phyloP scores from a whole-genome alignment of 768 basidiomycete species.

The Rhodotorula toruloides region DNA sequence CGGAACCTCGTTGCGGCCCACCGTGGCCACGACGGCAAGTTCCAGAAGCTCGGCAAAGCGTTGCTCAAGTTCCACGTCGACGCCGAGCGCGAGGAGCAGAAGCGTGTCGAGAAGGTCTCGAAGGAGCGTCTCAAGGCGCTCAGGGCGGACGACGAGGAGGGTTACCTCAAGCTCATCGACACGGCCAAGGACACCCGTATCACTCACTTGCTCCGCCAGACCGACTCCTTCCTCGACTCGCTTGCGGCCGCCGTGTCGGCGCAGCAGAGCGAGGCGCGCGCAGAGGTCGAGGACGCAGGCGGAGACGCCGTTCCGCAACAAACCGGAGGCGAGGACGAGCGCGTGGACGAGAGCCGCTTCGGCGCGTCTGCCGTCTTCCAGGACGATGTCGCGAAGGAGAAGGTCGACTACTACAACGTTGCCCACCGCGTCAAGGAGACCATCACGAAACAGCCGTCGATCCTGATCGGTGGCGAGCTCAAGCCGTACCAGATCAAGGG shows the following conservation, averaged over 20 bases:
- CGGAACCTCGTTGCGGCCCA: slow-evolving; percentile 65
- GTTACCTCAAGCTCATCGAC: slow-evolving; percentile 98
- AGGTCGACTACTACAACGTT: slow-evolving; percentile 93
- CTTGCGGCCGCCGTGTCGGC: slow-evolving; percentile 87
- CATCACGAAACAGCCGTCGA: slow-evolving; percentile 66
- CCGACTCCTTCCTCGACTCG: slow-evolving; percentile 88
- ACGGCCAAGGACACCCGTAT: slow-evolving; percentile 99
- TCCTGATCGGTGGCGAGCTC: slow-evolving; percentile 77
- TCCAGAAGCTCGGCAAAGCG: slow-evolving; percentile 62
- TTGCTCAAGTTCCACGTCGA: slow-evolving; percentile 77
- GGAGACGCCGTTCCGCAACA: slow-evolving; percentile 24
- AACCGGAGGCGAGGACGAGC: slow-evolving; percentile 28
- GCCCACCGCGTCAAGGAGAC: slow-evolving; percentile 89
- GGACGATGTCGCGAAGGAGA: slow-evolving; percentile 56
- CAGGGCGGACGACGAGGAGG: slow-evolving; percentile 97
- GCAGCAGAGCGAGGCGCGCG: slow-evolving; percentile 74
- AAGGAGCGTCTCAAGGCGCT: slow-evolving; percentile 98
- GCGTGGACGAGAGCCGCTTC: slow-evolving; percentile 76
- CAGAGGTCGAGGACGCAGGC: slow-evolving; percentile 44
- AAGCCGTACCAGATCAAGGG: slow-evolving; percentile 69
- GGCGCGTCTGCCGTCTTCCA: slow-evolving; percentile 60
- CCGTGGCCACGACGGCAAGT: slow-evolving; percentile 55
- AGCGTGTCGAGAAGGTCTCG: slow-evolving; percentile 85
- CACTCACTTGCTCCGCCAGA: slow-evolving; percentile 89
- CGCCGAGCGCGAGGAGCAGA: slow-evolving; percentile 97